These are phyloP conservation scores for Ehretia macrophylla DNA, from an alignment of 257 asterid genomes.

Conservation along the genomic window DNA sequence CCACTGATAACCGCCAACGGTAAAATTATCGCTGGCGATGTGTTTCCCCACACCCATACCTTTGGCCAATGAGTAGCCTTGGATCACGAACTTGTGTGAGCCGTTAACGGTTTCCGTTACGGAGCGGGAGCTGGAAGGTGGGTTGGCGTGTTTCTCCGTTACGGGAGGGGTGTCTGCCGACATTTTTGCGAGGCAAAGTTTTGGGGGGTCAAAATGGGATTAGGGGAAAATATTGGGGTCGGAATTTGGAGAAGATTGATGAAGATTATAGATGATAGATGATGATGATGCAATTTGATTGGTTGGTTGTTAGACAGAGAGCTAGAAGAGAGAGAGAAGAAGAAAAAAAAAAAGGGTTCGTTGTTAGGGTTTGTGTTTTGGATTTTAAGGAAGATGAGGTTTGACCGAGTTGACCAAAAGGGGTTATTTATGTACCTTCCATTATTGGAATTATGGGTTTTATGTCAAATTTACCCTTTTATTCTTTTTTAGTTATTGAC, in stretches of 20 bases:
- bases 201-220: background rate
- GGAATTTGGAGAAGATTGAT: too few relatives aligned
- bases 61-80: conserved; percentile 74
- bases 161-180: conserved; percentile 25
- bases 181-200: conserved; percentile 17
- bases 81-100: conserved; percentile 71
- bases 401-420: background rate
- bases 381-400: background rate
- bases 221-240: too few relatives aligned
- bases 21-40: conserved; percentile 73
- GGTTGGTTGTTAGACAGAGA: background rate
- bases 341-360: too few relatives aligned
- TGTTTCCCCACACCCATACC: conserved; percentile 85
- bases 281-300: background rate
- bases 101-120: conserved; percentile 74
- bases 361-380: background rate
- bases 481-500: too few relatives aligned
- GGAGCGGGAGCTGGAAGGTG: conserved; percentile 67
- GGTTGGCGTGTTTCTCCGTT: conserved; percentile 13
- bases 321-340: background rate
- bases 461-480: too few relatives aligned
- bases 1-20: conserved; percentile 81
- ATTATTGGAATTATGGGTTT: too few relatives aligned
- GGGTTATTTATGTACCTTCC: too few relatives aligned
- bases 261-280: background rate